Conservation (phyloP, 2,329 filamentous ascomycete genomes). For the Dendryphion nanum region DNA sequence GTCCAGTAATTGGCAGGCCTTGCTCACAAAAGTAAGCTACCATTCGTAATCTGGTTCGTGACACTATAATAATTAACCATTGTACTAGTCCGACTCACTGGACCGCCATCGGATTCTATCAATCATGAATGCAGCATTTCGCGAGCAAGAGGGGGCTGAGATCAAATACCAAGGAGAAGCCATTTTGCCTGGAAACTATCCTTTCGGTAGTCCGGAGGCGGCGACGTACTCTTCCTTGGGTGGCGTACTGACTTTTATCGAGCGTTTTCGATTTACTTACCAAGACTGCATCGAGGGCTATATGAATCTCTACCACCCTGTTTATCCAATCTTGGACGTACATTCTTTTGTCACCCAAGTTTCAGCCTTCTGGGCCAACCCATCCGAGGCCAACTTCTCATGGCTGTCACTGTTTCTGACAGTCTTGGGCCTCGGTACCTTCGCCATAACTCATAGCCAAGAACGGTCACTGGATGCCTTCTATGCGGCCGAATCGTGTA, state of each 20-base stretch:
- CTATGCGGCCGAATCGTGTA: conserved; percentile 20
- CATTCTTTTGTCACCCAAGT: conserved; percentile 8
- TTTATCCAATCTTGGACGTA: conserved; percentile 11
- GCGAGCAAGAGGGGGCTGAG: conserved; percentile 9
- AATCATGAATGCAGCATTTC: too few relatives aligned
- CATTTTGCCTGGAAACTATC: conserved; percentile 19
- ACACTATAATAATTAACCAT: too few relatives aligned
- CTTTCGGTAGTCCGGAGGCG: conserved; percentile 15
- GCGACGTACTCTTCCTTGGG: conserved; percentile 12
- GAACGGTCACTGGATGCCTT: conserved; percentile 12
- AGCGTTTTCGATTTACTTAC: conserved; percentile 2
- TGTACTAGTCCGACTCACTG: too few relatives aligned
- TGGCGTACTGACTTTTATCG: conserved; percentile 9
- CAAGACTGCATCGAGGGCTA: conserved; percentile 12
- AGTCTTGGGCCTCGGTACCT: conserved; percentile 20
- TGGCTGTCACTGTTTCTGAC: conserved; percentile 19
- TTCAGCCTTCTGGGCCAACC: conserved; percentile 6
- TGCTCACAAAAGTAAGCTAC: conserved; percentile 14
- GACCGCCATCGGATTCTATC: too few relatives aligned
- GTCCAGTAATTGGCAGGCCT: conserved; percentile 14
- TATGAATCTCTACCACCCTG: conserved; percentile 11
- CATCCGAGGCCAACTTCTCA: conserved; percentile 5
- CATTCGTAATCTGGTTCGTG: too few relatives aligned
- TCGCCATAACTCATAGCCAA: conserved; percentile 5
- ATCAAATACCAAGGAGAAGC: conserved; percentile 15